These are phyloP conservation scores for Calonectria montana DNA, from an alignment of 2,329 filamentous ascomycete species.

Conservation along the genomic window DNA sequence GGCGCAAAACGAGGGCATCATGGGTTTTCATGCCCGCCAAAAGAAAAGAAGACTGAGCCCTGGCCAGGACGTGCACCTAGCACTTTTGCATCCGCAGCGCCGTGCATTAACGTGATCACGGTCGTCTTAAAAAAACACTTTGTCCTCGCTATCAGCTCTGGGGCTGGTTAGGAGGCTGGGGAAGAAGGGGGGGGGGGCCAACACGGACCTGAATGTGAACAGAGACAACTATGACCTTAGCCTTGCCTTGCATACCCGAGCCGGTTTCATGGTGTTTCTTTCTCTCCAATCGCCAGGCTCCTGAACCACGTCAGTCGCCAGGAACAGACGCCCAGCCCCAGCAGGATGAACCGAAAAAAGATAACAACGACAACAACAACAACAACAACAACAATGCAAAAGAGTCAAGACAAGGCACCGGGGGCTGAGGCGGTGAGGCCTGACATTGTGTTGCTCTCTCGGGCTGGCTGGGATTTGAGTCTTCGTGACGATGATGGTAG, in stretches of 20 bases:
- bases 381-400: background rate
- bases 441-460: background rate
- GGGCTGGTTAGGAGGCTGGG: constrained; percentile 2
- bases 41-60: background rate
- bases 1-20: background rate
- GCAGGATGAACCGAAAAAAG: constrained; percentile 1
- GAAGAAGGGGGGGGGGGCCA: background rate
- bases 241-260: constrained; percentile 1
- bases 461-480: constrained; percentile 1
- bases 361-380: too few species aligned
- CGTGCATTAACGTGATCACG: constrained; percentile 16
- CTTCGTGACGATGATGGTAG: background rate
- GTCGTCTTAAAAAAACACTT: background rate
- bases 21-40: background rate
- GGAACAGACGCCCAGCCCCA: background rate
- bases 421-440: constrained; percentile 2
- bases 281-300: background rate
- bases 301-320: constrained; percentile 2
- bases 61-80: constrained; percentile 9
- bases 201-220: constrained; percentile 13
- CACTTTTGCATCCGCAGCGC: constrained; percentile 15
- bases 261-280: constrained; percentile 5
- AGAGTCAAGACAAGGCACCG: background rate
- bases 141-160: constrained; percentile 1
- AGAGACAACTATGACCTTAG: background rate